Conservation (phyloP, 495 filamentous ascomycete genomes). For the Thermothielavioides terrestris region DNA sequence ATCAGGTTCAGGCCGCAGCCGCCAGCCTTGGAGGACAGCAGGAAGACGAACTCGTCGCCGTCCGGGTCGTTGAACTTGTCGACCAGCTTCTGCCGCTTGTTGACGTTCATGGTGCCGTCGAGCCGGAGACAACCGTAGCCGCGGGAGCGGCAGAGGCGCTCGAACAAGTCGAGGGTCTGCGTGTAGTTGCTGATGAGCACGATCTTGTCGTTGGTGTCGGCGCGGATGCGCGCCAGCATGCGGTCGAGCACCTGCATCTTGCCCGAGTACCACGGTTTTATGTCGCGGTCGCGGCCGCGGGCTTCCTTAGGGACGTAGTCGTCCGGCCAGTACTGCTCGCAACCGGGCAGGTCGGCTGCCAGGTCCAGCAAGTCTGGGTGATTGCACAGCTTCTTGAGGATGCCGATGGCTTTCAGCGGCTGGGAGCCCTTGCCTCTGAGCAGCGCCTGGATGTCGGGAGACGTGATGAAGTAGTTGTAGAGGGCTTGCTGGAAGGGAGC, state of each 20-base stretch:
- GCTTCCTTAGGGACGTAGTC: conserved; percentile 85
- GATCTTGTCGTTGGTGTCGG: conserved; percentile 98
- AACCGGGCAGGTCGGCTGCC: conserved; percentile 76
- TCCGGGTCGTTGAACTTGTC: conserved; percentile 97
- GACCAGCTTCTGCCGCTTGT: conserved; percentile 91
- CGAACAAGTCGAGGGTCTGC: conserved; percentile 91
- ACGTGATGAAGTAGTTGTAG: conserved; percentile 95
- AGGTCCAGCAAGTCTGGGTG: conserved; percentile 91
- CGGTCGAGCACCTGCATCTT: conserved; percentile 98
- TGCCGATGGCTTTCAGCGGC: conserved; percentile 88
- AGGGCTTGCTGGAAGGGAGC: conserved; percentile 85
- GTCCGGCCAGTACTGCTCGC: conserved; percentile 71
- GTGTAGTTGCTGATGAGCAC: conserved; percentile 99
- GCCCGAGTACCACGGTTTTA: conserved; percentile 93
- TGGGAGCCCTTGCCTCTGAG: conserved; percentile 92
- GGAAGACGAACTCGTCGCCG: conserved; percentile 84
- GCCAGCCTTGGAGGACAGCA: conserved; percentile 92
- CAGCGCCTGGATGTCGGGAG: conserved; percentile 86
- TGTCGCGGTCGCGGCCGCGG: conserved; percentile 80
- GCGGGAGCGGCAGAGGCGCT: conserved; percentile 76
- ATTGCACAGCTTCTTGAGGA: conserved; percentile 98
- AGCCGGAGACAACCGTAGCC: conserved; percentile 81
- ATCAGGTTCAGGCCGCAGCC: conserved; percentile 96
- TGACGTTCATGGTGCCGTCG: conserved; percentile 95
- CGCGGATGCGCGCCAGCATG: conserved; percentile 93